phyloP scores from a whole-genome alignment of 495 filamentous ascomycete genomes.

The Lophiostoma macrostomum region DNA sequence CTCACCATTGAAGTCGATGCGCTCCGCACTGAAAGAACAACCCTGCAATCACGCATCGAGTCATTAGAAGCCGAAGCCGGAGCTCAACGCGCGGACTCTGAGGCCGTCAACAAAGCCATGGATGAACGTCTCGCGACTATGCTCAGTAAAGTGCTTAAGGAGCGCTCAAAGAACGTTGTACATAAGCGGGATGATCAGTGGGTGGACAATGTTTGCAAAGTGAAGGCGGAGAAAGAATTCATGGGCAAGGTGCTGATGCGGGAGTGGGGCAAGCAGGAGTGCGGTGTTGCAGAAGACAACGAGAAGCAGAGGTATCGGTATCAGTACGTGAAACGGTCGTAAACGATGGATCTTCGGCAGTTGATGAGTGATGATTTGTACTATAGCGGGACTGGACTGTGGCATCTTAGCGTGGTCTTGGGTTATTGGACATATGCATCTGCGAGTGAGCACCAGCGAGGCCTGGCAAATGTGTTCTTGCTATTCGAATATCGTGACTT shows the following conservation, averaged over 20 bases:
- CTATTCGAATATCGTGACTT: too few species aligned
- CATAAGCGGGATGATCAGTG: slow-evolving; percentile 31
- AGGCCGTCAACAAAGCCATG: slow-evolving; percentile 25
- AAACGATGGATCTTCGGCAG: not conserved
- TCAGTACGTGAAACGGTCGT: slow-evolving; percentile 30
- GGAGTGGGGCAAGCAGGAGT: slow-evolving; percentile 40
- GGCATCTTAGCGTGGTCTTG: slow-evolving; percentile 1
- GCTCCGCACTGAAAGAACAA: slow-evolving; percentile 5
- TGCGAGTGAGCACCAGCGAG: too few species aligned
- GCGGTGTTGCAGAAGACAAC: slow-evolving; percentile 22
- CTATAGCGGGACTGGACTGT: not conserved
- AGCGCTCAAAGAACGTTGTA: slow-evolving; percentile 19
- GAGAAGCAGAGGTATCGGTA: slow-evolving; percentile 37
- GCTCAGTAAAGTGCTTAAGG: slow-evolving; percentile 16
- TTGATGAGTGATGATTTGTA: not conserved
- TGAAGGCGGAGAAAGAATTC: slow-evolving; percentile 32
- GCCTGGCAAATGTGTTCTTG: too few species aligned
- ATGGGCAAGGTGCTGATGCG: slow-evolving; percentile 37
- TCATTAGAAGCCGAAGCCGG: slow-evolving; percentile 6
- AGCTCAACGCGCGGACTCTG: slow-evolving; percentile 10
- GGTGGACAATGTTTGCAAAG: slow-evolving; percentile 22
- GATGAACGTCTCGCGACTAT: slow-evolving; percentile 24
- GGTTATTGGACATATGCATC: not conserved
- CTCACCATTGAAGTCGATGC: not conserved
- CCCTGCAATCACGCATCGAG: slow-evolving; percentile 1